These are phyloP conservation scores for Aspergillaceae sp. DNA, from an alignment of 2,329 filamentous ascomycete species.

Conservation along the genomic window DNA sequence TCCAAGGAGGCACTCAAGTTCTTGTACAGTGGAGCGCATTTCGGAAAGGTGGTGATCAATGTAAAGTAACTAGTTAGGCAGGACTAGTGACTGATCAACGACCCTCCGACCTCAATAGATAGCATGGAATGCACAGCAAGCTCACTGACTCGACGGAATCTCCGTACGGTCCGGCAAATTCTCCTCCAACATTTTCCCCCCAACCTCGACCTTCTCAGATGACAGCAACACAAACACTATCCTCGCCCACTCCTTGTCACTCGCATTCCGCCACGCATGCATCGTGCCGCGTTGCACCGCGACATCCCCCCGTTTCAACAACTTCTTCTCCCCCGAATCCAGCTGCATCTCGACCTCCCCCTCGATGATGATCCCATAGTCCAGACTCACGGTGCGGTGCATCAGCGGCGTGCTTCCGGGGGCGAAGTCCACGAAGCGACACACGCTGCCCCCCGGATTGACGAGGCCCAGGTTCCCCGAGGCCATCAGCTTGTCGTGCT, in stretches of 20 bases:
- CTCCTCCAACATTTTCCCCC: slow-evolving; percentile 16
- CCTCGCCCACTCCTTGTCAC: slow-evolving; percentile 40
- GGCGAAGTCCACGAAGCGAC: slow-evolving; percentile 42
- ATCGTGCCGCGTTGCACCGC: slow-evolving; percentile 49
- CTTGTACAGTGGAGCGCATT: slow-evolving; percentile 44
- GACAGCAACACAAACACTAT: slow-evolving; percentile 34
- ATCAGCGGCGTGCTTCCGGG: slow-evolving; percentile 38
- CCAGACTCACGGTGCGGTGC: slow-evolving; percentile 48
- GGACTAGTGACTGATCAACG: too few species aligned
- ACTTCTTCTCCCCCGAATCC: slow-evolving; percentile 42
- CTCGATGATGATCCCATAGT: slow-evolving; percentile 49
- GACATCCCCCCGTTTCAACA: slow-evolving; percentile 46
- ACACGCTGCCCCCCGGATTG: slow-evolving; percentile 34
- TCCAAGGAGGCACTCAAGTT: slow-evolving; percentile 47
- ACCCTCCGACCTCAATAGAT: too few species aligned
- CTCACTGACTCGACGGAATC: not conserved
- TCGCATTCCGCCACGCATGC: slow-evolving; percentile 47
- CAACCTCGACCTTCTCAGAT: slow-evolving; percentile 14
- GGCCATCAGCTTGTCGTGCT: slow-evolving; percentile 21
- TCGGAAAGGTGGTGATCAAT: slow-evolving; percentile 49
- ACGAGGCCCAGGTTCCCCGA: slow-evolving; percentile 27
- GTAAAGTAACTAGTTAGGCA: slow-evolving; percentile 16
- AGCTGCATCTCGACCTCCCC: slow-evolving; percentile 46
- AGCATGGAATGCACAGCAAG: not conserved
- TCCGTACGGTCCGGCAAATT: slow-evolving; percentile 12